These are phyloP conservation scores for Pelargonium nanum DNA, from an alignment of 345 rosid genomes.

Conservation along the genomic window DNA sequence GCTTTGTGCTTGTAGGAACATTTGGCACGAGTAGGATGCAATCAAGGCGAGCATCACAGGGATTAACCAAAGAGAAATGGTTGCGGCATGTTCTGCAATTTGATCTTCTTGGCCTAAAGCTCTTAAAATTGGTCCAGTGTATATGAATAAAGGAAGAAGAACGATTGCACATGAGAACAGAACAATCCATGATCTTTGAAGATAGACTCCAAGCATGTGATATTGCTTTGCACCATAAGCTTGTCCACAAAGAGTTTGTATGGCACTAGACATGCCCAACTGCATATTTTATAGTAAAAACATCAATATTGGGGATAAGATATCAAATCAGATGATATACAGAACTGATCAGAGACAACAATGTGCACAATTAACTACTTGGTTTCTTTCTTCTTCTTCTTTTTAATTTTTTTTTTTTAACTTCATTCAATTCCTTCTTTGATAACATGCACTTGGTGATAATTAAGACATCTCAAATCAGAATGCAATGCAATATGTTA, in stretches of 20 bases:
- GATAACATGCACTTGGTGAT: no score
- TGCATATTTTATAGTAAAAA: conserved; percentile 15
- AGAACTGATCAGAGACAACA: neutral
- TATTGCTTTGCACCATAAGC: conserved; percentile 62
- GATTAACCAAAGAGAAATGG: conserved; percentile 35
- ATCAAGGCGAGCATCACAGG: conserved; percentile 77
- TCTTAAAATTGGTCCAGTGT: conserved; percentile 41
- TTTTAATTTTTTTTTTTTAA: no score
- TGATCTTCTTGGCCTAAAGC: conserved; percentile 59
- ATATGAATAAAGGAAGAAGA: conserved; percentile 45
- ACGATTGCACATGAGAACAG: conserved; percentile 34
- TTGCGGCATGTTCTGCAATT: conserved; percentile 48
- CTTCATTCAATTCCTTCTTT: no score
- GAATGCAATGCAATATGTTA: neutral
- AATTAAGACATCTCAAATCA: no score
- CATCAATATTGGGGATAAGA: neutral
- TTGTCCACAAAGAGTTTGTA: conserved; percentile 56
- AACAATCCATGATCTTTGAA: conserved; percentile 74
- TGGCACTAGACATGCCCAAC: conserved; percentile 80
- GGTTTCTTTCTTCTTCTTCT: no score
- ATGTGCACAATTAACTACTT: no score
- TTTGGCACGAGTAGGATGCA: conserved; percentile 55
- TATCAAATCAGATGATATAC: neutral
- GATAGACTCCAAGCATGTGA: conserved; percentile 55
- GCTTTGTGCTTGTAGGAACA: conserved; percentile 68